Evolutionary conservation across 805 yeast genomes (phyloP), one percentile per base, ranked within the genome.

Genomic region (Blastobotrys peoriensis): DNA sequence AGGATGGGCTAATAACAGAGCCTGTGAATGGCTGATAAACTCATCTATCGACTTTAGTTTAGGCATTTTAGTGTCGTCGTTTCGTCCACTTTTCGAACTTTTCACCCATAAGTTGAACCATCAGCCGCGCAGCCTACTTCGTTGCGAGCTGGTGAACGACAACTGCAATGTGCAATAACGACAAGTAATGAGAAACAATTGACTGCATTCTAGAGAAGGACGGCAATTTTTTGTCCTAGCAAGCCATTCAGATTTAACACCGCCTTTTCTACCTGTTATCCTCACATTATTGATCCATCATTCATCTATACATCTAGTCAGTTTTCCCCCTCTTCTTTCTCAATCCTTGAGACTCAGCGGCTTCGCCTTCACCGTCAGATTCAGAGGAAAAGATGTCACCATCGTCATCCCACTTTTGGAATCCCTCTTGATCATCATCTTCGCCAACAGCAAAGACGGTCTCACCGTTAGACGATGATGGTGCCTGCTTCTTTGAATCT

Each of bases 1-100:
- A 2, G 78, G 77, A 40, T 71, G 63, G 3, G 70, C 75, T 39
- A 65, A 66, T 27, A 72, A 60, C 19, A 73, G 62, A 19, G 61
- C 63, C n/a, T 62, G 63, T 37, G 74, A 62, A 39, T 66, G 64
- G 41, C 64, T 65, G 37, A 73, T 71, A 47, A 66, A 73, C 5
- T 61, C 56, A 49, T 71, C 75, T 53, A 71, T 56, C 20, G 69
- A 42, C 36, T 44, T 53, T 10, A 53, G 10, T 13, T 34, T 36
- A 3, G 56, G 49, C 54, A 52, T 48, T 20, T 10, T 28, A 4
- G 5, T 4, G 38, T 36, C 16, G 10, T 20, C 9, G 27, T 4
- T 10, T 36, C 13, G 27, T n/a, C n/a, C n/a, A n/a, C n/a, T n/a
- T n/a, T n/a, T n/a, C n/a, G n/a, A n/a, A n/a, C n/a, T n/a, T n/a